Conservation (phyloP, 139 green algal species). For the Tetraselmis striata region DNA sequence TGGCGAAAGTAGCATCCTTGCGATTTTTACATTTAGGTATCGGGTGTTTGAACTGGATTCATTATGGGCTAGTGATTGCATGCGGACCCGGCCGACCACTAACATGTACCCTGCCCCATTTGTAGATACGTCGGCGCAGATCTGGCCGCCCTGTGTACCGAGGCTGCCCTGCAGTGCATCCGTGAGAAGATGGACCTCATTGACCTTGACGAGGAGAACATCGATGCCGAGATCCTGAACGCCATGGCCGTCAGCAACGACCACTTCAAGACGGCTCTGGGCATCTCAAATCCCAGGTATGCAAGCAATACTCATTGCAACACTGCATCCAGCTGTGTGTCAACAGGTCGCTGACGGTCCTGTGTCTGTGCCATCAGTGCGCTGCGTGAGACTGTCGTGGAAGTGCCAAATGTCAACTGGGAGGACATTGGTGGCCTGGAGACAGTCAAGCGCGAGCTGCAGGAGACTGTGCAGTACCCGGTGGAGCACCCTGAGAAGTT, state of each 20-base stretch:
- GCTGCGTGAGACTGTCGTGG: constrained; percentile 96
- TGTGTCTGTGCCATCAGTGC: no score
- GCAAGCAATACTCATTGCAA: no score
- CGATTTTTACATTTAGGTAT: not conserved
- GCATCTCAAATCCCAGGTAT: constrained; percentile 83
- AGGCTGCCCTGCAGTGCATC: constrained; percentile 95
- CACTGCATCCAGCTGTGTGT: no score
- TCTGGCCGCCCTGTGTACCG: constrained; percentile 91
- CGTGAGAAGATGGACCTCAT: constrained; percentile 99
- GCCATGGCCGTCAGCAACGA: constrained; percentile 97
- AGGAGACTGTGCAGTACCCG: constrained; percentile 91
- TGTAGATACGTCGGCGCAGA: constrained; percentile 77
- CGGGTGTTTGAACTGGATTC: no score
- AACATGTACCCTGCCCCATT: no score
- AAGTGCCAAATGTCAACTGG: constrained; percentile 96
- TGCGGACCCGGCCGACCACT: no score
- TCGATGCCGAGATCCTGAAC: constrained; percentile 97
- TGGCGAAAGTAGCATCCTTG: not conserved
- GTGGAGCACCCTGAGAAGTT: constrained; percentile 98
- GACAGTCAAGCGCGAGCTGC: constrained; percentile 88
- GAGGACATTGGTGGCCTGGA: constrained; percentile 97
- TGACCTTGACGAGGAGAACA: constrained; percentile 97
- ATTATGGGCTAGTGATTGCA: no score
- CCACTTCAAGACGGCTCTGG: constrained; percentile 97
- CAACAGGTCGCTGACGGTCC: no score